Base-by-base conservation (phyloP, 805 yeast species). In the Yarrowia sp. region DNA sequence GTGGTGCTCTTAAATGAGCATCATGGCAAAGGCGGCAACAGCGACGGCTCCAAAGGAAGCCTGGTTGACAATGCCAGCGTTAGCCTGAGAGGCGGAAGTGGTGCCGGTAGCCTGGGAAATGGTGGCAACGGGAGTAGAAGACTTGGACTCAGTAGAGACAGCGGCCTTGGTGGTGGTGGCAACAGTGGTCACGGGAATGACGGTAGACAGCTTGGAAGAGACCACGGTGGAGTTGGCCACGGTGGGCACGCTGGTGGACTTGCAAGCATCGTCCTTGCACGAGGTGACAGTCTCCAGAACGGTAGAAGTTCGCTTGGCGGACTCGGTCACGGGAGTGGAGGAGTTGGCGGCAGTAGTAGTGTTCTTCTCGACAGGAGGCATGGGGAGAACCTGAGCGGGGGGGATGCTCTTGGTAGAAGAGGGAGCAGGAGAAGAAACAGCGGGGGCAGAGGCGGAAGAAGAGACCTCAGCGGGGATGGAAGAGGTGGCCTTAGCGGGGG, bases 181-280 rank as follows among this genome's bases (percentile, higher is more conserved):
- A 3, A 43, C 48, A 2, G 48, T 12, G 3, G 54, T 32, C 12
- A 48, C 54, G 4, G 54, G 22, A 3, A 48, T 9, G 5, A 32
- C 28, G 16, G 54, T 48, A 5, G 51, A n/a, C 4, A n/a, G 1
- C 22, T 10, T 10, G 3, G 36, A 14, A 10, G 40, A 1, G 2
- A 5, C 43, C 22, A 26, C 26, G 7, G 54, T 48, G 14, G 54
- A 21, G 54, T 48, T 48, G 36, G 10, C 38, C 28, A 48, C 54
- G 24, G 52, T 35, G 16, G 22, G 43, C 24, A 28, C 5, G 24
- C 12, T 12, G 24, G 52, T 46, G 17, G 16, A 3, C 26, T 48
- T 30, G 54, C 54, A 48, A 14, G 54, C 54, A 22, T 48, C 54
- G 38, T 48, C 38, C 38, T 48, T 48, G 54, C 54, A 48, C 12